Conservation (phyloP, 2,329 filamentous ascomycete species). For the Penicillium italicum region DNA sequence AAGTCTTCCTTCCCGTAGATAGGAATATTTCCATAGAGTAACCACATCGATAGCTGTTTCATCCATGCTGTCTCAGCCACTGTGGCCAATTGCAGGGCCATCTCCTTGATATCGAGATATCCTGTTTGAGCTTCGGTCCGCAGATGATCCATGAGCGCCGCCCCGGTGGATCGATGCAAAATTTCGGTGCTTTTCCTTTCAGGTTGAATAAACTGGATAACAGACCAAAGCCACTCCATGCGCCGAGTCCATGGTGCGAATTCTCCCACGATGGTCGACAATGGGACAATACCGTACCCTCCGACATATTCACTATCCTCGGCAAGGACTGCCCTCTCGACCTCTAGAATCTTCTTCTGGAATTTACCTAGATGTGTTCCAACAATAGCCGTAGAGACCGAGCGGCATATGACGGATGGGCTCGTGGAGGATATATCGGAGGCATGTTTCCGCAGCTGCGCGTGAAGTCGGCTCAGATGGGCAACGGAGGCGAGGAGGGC, state of each 20-base stretch:
- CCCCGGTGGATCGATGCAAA: slow-evolving; percentile 57
- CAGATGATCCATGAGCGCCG: slow-evolving; percentile 72
- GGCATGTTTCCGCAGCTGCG: slow-evolving; percentile 65
- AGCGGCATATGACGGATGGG: slow-evolving; percentile 77
- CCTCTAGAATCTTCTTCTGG: slow-evolving; percentile 76
- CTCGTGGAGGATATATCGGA: slow-evolving; percentile 66
- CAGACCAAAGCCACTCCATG: slow-evolving; percentile 80
- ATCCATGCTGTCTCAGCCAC: slow-evolving; percentile 88
- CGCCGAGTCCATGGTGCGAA: slow-evolving; percentile 83
- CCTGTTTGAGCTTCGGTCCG: slow-evolving; percentile 77
- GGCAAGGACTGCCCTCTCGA: slow-evolving; percentile 73
- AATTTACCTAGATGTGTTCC: slow-evolving; percentile 74
- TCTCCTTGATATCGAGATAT: slow-evolving; percentile 78
- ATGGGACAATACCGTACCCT: slow-evolving; percentile 86
- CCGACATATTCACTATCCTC: slow-evolving; percentile 78
- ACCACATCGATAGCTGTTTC: slow-evolving; percentile 83
- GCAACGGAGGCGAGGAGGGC: slow-evolving; percentile 75
- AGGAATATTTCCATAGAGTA: slow-evolving; percentile 81
- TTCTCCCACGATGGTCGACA: slow-evolving; percentile 77
- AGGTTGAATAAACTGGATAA: slow-evolving; percentile 65
- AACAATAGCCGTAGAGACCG: slow-evolving; percentile 74
- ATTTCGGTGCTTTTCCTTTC: slow-evolving; percentile 30
- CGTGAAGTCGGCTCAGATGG: slow-evolving; percentile 73
- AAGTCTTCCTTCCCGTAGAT: slow-evolving; percentile 78
- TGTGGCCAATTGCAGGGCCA: slow-evolving; percentile 67